phyloP scores from a whole-genome alignment of 2,329 filamentous ascomycete genomes.

The Sclerotinia glacialis region DNA sequence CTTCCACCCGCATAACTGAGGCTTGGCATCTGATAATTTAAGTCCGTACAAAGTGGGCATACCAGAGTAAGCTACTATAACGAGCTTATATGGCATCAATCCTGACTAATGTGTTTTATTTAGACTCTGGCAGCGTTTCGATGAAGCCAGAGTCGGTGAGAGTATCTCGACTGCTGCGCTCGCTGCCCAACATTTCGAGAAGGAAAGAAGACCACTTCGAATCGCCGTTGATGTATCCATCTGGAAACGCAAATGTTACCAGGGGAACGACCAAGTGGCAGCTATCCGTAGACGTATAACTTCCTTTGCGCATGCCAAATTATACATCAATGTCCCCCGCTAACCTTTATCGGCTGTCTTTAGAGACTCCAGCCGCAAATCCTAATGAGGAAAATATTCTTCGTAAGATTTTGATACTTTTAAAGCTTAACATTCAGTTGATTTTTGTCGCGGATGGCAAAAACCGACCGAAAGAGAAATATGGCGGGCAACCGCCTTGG shows the following conservation, averaged over 20 bases:
- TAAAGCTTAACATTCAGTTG: slow-evolving; percentile 71
- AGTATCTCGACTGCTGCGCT: slow-evolving; percentile 43
- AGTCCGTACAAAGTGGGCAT: slow-evolving; percentile 3
- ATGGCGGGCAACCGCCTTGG: background rate
- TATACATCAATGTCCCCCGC: background rate
- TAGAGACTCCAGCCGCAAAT: slow-evolving; percentile 44
- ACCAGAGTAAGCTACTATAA: background rate
- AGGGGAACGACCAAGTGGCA: slow-evolving; percentile 65
- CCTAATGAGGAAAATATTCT: slow-evolving; percentile 52
- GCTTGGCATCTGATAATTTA: background rate
- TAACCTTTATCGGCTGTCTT: background rate
- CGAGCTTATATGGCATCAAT: background rate
- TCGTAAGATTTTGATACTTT: slow-evolving; percentile 74
- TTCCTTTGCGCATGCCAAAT: background rate
- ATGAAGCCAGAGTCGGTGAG: slow-evolving; percentile 14
- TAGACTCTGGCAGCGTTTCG: slow-evolving; percentile 17
- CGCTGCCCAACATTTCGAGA: slow-evolving; percentile 69
- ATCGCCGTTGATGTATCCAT: slow-evolving; percentile 91
- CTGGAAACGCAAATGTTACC: slow-evolving; percentile 89
- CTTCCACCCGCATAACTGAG: background rate
- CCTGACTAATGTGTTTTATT: background rate
- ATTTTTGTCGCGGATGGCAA: slow-evolving; percentile 84
- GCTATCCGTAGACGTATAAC: slow-evolving; percentile 49
- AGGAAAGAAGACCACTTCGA: slow-evolving; percentile 66
- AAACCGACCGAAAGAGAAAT: slow-evolving; percentile 63